Conservation (phyloP, 2,329 filamentous ascomycete genomes). For the Alternaria conjuncta region DNA sequence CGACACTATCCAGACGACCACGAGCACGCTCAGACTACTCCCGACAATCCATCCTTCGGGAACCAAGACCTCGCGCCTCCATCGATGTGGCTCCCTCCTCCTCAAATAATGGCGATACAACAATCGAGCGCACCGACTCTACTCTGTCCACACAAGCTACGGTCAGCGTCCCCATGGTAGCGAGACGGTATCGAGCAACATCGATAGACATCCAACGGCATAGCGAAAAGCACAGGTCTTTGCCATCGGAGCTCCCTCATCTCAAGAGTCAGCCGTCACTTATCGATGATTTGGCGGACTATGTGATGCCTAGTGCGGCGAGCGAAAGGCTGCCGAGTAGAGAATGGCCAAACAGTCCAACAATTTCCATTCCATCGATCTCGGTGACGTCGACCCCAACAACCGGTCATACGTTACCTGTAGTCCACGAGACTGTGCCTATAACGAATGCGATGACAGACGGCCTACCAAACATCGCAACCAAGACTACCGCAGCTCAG, state of each 20-base stretch:
- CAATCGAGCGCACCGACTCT: conserved; percentile 26
- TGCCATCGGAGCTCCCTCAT: conserved; percentile 26
- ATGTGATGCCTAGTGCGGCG: conserved; percentile 19
- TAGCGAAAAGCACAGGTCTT: conserved; percentile 19
- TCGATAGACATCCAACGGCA: conserved; percentile 23
- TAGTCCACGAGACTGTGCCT: neutral
- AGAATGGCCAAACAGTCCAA: neutral
- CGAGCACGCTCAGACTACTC: conserved; percentile 3
- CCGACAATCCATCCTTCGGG: neutral
- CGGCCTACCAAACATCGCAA: neutral
- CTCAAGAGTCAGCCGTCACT: conserved; percentile 29
- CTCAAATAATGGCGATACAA: conserved; percentile 20
- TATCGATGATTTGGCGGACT: conserved; percentile 30
- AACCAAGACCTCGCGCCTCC: neutral
- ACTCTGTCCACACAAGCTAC: conserved; percentile 19
- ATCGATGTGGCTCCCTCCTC: conserved; percentile 3
- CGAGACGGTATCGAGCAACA: conserved; percentile 24
- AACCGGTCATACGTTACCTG: neutral
- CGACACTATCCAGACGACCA: neutral
- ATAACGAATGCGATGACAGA: neutral
- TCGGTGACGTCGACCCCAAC: conserved; percentile 7
- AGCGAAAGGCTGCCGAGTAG: conserved; percentile 7
- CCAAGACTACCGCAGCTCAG: neutral
- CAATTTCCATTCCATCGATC: conserved; percentile 1
- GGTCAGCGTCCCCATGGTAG: conserved; percentile 18